Conservation (phyloP, 116 monocot species). For the Posidonia oceanica region DNA sequence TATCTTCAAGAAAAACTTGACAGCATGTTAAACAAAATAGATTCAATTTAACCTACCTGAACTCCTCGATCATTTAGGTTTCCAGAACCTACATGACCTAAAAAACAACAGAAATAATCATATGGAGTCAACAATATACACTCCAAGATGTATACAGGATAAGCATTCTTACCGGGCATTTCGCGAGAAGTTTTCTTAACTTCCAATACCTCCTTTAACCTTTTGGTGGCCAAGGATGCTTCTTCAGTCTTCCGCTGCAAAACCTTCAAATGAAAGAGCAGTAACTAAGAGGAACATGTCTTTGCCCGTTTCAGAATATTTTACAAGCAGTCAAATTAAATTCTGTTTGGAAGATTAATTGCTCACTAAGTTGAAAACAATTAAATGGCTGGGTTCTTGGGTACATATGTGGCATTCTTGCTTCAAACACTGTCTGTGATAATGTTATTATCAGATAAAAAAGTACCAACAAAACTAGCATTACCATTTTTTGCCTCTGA, state of each 20-base stretch:
- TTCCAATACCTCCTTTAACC: conserved; percentile 77
- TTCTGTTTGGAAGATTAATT: background rate
- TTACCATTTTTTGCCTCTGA: conserved; percentile 94
- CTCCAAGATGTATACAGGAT: background rate
- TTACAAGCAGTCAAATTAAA: no score
- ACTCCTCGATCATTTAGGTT: conserved; percentile 39
- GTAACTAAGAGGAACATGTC: no score
- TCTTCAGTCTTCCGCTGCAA: conserved; percentile 95
- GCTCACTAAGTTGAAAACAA: background rate
- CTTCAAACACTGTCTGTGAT: no score
- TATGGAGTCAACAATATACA: background rate
- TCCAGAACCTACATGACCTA: conserved; percentile 19
- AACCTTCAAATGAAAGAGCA: conserved; percentile 32
- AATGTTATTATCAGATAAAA: no score
- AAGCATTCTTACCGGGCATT: conserved; percentile 23
- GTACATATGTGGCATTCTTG: no score
- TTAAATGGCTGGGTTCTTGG: no score
- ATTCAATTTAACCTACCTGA: conserved; percentile 33
- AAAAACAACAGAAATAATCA: background rate
- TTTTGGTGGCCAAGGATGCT: conserved; percentile 75
- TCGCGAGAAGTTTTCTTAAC: conserved; percentile 65
- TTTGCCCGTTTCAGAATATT: no score
- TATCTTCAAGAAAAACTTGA: background rate
- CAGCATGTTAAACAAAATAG: background rate
- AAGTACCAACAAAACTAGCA: background rate